Evolutionary conservation across 2,329 filamentous ascomycete species (phyloP).

Genomic region (Ceratocystis eucalypticola): DNA sequence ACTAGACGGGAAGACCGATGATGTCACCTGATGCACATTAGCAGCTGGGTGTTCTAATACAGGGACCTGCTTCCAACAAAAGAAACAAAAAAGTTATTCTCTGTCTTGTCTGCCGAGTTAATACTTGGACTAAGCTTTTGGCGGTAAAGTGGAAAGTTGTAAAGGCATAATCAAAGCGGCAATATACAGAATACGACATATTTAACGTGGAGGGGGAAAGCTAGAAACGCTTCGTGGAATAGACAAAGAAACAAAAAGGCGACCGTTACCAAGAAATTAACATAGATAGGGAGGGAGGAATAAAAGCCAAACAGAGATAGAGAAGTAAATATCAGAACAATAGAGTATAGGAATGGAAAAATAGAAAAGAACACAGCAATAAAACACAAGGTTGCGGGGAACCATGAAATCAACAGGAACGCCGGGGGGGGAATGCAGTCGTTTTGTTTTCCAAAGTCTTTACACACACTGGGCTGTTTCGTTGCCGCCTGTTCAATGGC

Average conservation of each 20-base stretch:
- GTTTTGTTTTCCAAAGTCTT: background rate
- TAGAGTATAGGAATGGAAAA: background rate
- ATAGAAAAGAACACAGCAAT: background rate
- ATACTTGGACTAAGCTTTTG: too few species aligned
- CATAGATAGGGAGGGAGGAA: background rate
- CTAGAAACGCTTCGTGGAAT: background rate
- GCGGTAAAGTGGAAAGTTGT: too few species aligned
- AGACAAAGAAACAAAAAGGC: background rate
- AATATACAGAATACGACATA: background rate
- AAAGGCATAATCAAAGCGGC: background rate
- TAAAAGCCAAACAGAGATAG: background rate
- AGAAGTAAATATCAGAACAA: background rate
- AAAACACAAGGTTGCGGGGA: background rate
- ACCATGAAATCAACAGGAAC: conserved; percentile 7
- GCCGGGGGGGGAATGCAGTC: conserved; percentile 10
- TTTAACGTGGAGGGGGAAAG: too few species aligned
- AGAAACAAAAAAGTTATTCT: background rate
- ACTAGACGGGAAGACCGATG: background rate
- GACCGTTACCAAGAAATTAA: background rate
- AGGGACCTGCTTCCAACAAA: background rate
- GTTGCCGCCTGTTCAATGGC: background rate
- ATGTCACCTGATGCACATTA: background rate
- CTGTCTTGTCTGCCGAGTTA: too few species aligned
- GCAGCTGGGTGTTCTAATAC: background rate
- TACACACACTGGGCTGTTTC: conserved; percentile 15